A percentile compares a stretch with the other conserved stretches of the same genome.
These are phyloP conservation scores for Astrephomene gubernaculifera DNA, from an alignment of 139 green algal genomes.

Conservation along the genomic window DNA sequence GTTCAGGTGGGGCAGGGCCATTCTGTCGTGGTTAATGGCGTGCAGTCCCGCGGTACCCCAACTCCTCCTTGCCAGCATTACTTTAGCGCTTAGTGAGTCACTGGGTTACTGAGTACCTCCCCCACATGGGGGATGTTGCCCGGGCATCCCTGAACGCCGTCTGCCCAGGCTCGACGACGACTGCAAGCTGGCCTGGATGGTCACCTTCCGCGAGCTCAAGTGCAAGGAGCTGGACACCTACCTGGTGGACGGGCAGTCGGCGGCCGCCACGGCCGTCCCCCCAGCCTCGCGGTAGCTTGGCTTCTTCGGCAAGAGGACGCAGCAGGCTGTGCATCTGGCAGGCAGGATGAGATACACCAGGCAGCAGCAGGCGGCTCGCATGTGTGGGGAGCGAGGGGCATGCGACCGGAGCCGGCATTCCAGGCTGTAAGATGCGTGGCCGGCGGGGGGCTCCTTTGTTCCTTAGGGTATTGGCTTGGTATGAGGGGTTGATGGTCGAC, in stretches of 20 bases:
- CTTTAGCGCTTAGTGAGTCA: background rate
- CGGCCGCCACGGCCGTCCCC: background rate
- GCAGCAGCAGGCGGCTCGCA: too few relatives aligned
- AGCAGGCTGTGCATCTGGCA: background rate
- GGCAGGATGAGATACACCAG: background rate
- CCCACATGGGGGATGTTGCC: background rate
- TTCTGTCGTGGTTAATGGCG: background rate
- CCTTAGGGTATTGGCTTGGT: too few relatives aligned
- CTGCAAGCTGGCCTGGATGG: constrained; percentile 41
- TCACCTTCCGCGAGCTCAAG: constrained; percentile 47
- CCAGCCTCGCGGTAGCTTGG: background rate
- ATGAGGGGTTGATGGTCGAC: too few relatives aligned
- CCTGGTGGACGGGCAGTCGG: background rate
- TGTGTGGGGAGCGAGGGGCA: too few relatives aligned
- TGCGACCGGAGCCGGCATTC: too few relatives aligned
- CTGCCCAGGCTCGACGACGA: constrained; percentile 26
- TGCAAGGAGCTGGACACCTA: constrained; percentile 16
- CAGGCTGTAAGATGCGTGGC: too few relatives aligned
- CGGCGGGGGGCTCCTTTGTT: too few relatives aligned
- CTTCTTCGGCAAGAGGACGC: background rate
- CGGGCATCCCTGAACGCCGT: background rate
- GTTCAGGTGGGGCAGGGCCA: constrained; percentile 24
- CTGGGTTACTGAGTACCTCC: background rate
- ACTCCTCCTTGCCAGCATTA: background rate
- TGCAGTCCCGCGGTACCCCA: background rate